phyloP scores from a whole-genome alignment of 2,329 filamentous ascomycete species.

The Pestalotiopsis sp. region DNA sequence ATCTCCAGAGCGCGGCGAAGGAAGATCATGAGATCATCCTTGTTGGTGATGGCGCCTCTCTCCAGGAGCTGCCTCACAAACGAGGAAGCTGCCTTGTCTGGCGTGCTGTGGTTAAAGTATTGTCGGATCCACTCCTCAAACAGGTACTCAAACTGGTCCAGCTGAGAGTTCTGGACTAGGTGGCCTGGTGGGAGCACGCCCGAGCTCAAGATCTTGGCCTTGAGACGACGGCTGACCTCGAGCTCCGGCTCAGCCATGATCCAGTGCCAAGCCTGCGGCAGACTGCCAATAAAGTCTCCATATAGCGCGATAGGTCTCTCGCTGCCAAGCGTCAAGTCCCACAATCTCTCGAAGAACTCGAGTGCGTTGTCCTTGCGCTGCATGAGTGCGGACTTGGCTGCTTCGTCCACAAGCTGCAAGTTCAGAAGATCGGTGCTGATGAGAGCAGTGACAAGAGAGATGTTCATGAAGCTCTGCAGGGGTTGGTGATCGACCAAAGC shows the following conservation, averaged over 20 bases:
- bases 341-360: conserved; percentile 77
- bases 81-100: conserved; percentile 70
- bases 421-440: conserved; percentile 64
- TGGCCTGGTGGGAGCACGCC: conserved; percentile 41
- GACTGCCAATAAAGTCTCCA: conserved; percentile 81
- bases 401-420: conserved; percentile 68
- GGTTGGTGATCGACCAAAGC: conserved; percentile 60
- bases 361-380: conserved; percentile 73
- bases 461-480: conserved; percentile 56
- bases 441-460: conserved; percentile 60
- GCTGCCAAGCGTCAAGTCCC: conserved; percentile 78
- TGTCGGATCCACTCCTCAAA: conserved; percentile 95
- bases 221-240: conserved; percentile 68
- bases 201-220: conserved; percentile 58
- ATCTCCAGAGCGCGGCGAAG: conserved; percentile 80
- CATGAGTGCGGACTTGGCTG: conserved; percentile 73
- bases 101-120: conserved; percentile 74
- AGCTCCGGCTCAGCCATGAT: conserved; percentile 72
- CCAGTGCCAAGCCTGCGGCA: conserved; percentile 83
- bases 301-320: conserved; percentile 78
- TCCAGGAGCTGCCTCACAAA: conserved; percentile 87
- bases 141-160: conserved; percentile 89
- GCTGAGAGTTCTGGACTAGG: conserved; percentile 60
- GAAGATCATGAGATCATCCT: conserved; percentile 79
- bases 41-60: conserved; percentile 70